Evolutionary conservation across 2,329 filamentous ascomycete species (phyloP), one percentile per base, ranked within the genome.

Genomic region (Pestalotiopsis sp.): DNA sequence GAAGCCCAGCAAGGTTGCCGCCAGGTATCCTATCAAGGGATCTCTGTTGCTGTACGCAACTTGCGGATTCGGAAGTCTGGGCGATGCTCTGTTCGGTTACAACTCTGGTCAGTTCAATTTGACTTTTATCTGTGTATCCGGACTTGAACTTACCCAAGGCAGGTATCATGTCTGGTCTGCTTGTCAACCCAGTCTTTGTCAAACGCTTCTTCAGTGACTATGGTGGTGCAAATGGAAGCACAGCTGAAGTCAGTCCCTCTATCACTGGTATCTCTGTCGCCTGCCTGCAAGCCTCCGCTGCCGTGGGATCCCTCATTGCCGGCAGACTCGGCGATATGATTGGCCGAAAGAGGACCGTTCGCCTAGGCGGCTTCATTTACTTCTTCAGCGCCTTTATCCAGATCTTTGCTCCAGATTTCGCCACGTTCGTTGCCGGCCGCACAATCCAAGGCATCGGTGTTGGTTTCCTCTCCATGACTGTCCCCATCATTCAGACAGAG

Each of bases 1-100:
- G 39, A 45, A 45, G 39, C 39, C 39, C 11, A 45, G 39, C 39
- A 45, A 45, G 39, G 39, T 45, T 45, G 39, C 39, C 13, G 39
- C 39, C 12, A 45, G 45, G 17, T 52, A 52, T 52, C 45, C 45
- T 20, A 52, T 52, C 17, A 52, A 14, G 45, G 14, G 45, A n/a
- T 52, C 45, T 52, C 45, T n/a, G 6, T n/a, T 52, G 45, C 45
- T 52, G n/a, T n/a, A n/a, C 17, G 14, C 17, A n/a, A 62, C 59
- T 11, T 62, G 13, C 23, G 59, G 7, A 12, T 62, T 62, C n/a
- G 59, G 59, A n/a, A n/a, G 13, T n/a, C n/a, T 62, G 9, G 59
- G 59, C 36, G 59, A 62, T 62, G 59, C 59, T 31, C n/a, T 62
- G 9, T 62, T 62, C 23, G 59, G 59, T 13, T 62, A 62, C n/a